Percentiles rank a stretch among this genome's conserved stretches.
phyloP scores from a whole-genome alignment of 495 filamentous ascomycete species.

The Daldinia loculata region DNA sequence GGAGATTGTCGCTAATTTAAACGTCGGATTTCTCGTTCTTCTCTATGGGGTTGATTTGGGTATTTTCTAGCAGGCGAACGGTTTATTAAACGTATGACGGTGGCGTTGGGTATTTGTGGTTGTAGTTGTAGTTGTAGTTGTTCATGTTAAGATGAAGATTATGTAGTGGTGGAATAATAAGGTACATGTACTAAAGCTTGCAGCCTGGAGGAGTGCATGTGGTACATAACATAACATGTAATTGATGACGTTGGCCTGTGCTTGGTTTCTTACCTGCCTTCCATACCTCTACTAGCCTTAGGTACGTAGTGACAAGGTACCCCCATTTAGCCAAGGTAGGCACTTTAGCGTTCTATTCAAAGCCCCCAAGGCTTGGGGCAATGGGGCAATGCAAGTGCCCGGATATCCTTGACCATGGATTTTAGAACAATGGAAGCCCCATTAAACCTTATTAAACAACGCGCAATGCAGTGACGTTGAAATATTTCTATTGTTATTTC shows the following conservation, averaged over 20 bases:
- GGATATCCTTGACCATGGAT: neutral
- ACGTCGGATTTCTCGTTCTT: neutral
- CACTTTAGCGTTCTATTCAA: conserved; percentile 1
- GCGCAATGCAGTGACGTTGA: conserved; percentile 18
- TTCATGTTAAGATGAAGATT: neutral
- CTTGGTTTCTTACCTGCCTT: conserved; percentile 14
- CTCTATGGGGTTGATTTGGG: neutral
- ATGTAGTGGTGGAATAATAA: conserved; percentile 5
- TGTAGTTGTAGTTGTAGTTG: conserved; percentile 14
- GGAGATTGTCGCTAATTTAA: neutral
- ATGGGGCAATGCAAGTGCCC: neutral
- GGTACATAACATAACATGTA: conserved; percentile 5
- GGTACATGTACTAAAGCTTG: conserved; percentile 21
- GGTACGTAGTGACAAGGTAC: neutral
- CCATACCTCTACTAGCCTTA: neutral
- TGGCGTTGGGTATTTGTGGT: neutral
- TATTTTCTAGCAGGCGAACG: neutral
- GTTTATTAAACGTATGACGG: conserved; percentile 9
- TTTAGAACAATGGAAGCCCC: neutral
- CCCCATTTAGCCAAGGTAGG: neutral
- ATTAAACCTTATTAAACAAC: conserved; percentile 17
- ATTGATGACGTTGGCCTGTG: conserved; percentile 43
- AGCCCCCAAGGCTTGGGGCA: conserved; percentile 9
- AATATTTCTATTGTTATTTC: neutral
- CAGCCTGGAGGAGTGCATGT: conserved; percentile 9